Percentiles rank a stretch among this genome's conserved stretches.
These are phyloP conservation scores for Teunomyces gatunensis DNA, from an alignment of 805 yeast genomes.

Conservation along the genomic window DNA sequence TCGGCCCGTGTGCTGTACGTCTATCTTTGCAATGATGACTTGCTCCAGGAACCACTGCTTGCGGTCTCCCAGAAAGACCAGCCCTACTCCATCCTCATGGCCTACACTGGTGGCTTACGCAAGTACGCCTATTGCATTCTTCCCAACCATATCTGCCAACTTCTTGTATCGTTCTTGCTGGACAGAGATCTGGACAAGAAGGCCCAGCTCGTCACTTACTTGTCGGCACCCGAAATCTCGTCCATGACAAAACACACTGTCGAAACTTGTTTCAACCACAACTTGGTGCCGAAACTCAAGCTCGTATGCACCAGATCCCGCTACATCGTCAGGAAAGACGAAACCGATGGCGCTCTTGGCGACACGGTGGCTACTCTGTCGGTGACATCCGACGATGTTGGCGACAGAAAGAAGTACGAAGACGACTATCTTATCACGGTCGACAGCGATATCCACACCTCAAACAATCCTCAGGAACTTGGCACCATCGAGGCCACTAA, in stretches of 20 bases:
- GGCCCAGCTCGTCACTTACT: conserved; percentile 15
- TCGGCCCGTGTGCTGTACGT: conserved; percentile 17
- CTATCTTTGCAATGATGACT: conserved; percentile 18
- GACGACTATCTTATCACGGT: conserved; percentile 34
- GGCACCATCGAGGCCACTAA: conserved; percentile 10
- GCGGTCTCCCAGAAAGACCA: conserved; percentile 27
- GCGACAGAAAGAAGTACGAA: conserved; percentile 13
- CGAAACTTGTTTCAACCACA: conserved; percentile 25
- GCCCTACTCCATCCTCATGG: conserved; percentile 29
- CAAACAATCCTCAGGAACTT: conserved; percentile 17
- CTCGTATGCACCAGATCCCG: conserved; percentile 27
- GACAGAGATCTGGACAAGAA: conserved; percentile 9
- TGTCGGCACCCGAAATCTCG: conserved; percentile 12
- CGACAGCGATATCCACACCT: conserved; percentile 33
- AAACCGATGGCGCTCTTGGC: conserved; percentile 1
- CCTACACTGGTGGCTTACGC: conserved; percentile 41
- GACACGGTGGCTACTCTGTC: neutral
- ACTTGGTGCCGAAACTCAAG: conserved; percentile 28
- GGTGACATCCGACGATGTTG: neutral
- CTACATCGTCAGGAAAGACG: conserved; percentile 27
- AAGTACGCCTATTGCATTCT: conserved; percentile 38
- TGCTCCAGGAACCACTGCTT: conserved; percentile 24
- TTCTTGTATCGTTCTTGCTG: conserved; percentile 20
- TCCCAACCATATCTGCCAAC: conserved; percentile 27
- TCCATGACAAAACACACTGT: conserved; percentile 29